Conservation (phyloP, 1,284 basidiomycete species). For the Trametes versicolor region DNA sequence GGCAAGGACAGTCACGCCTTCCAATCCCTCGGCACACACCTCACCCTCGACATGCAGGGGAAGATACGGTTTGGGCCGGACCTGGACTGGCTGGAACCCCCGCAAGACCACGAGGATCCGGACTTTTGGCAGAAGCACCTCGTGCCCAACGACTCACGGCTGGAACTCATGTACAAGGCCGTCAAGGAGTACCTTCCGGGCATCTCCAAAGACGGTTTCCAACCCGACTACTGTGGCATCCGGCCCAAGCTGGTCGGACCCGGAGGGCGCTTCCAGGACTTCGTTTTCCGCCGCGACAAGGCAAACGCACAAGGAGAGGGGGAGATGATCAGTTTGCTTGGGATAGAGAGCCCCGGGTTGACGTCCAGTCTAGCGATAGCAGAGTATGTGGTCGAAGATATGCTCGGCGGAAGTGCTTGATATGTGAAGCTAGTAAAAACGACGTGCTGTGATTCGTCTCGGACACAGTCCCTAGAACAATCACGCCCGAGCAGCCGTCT, state of each 20-base stretch:
- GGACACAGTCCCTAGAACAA: neutral
- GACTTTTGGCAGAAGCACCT: conserved; percentile 86
- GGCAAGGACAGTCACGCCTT: conserved; percentile 65
- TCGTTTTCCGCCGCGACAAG: conserved; percentile 71
- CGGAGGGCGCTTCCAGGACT: conserved; percentile 86
- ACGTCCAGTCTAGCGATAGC: conserved; percentile 81
- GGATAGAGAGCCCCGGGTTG: conserved; percentile 83
- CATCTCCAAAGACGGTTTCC: conserved; percentile 71
- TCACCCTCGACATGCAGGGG: conserved; percentile 89
- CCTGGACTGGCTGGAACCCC: conserved; percentile 84
- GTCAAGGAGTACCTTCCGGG: conserved; percentile 81
- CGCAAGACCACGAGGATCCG: conserved; percentile 49
- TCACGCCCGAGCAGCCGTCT: conserved; percentile 60
- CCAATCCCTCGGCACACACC: conserved; percentile 88
- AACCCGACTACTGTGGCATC: conserved; percentile 92
- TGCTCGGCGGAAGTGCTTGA: conserved; percentile 49
- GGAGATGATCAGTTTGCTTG: conserved; percentile 79
- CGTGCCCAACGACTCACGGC: conserved; percentile 69
- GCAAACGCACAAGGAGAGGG: conserved; percentile 44
- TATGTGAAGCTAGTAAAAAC: conserved; percentile 6
- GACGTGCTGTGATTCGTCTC: conserved; percentile 5
- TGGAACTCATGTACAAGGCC: conserved; percentile 73
- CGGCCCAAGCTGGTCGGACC: conserved; percentile 89
- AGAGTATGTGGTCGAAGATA: conserved; percentile 72
- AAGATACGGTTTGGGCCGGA: conserved; percentile 95